Evolutionary conservation across 768 basidiomycete species (phyloP).

Genomic region (Ramaria sp.): DNA sequence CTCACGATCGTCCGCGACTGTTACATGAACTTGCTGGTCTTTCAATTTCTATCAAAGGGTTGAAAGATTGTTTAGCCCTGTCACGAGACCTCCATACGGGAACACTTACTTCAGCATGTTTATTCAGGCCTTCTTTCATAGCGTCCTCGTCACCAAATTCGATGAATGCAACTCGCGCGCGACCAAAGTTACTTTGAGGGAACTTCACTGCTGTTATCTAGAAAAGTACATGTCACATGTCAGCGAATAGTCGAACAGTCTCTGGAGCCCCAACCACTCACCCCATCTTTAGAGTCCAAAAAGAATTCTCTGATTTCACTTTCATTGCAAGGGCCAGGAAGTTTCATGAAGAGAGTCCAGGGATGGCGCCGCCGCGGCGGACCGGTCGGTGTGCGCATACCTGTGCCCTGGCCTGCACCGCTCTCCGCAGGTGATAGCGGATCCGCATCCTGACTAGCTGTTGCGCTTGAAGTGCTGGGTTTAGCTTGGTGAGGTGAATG

Average conservation of each 20-base stretch:
- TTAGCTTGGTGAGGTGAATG: slow-evolving; percentile 9
- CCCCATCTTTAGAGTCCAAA: slow-evolving; percentile 55
- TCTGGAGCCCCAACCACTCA: slow-evolving; percentile 24
- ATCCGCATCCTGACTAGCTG: slow-evolving; percentile 11
- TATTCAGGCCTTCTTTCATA: slow-evolving; percentile 70
- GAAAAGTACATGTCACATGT: not conserved
- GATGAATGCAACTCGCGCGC: slow-evolving; percentile 62
- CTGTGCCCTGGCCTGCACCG: slow-evolving; percentile 41
- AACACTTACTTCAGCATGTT: slow-evolving; percentile 51
- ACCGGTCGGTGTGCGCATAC: slow-evolving; percentile 62
- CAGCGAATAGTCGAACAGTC: not conserved
- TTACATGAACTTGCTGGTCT: slow-evolving; percentile 53
- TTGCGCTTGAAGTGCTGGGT: slow-evolving; percentile 18
- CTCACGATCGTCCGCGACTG: slow-evolving; percentile 54
- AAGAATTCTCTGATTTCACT: slow-evolving; percentile 67
- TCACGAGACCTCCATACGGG: not conserved
- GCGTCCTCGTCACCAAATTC: slow-evolving; percentile 85
- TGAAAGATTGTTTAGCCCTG: not conserved
- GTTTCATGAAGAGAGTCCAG: slow-evolving; percentile 79
- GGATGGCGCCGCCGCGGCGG: slow-evolving; percentile 41
- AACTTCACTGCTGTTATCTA: slow-evolving; percentile 63
- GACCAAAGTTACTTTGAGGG: slow-evolving; percentile 36
- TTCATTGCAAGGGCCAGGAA: slow-evolving; percentile 44
- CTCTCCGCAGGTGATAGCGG: slow-evolving; percentile 10
- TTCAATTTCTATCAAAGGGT: slow-evolving; percentile 47